A percentile compares a stretch with the other conserved stretches of the same genome.
phyloP scores from a whole-genome alignment of 2,329 filamentous ascomycete genomes.

The Verticillium dahliae region DNA sequence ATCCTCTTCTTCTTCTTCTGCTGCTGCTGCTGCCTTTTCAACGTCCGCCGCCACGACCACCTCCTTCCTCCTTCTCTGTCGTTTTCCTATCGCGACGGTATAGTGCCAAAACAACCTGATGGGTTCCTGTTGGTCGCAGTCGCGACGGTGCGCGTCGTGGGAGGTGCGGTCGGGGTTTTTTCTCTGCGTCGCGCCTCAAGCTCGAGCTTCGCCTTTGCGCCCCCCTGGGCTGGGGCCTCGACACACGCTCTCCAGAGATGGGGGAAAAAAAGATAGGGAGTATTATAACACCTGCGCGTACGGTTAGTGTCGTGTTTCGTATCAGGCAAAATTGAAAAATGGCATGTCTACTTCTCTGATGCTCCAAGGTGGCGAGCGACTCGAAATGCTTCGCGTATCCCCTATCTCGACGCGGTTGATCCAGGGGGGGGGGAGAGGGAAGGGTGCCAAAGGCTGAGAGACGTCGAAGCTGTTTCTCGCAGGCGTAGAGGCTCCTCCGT shows the following conservation, averaged over 20 bases:
- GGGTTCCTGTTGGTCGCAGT: not conserved
- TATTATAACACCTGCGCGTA: not conserved
- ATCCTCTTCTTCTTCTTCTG: slow-evolving; percentile 55
- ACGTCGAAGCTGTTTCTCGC: not conserved
- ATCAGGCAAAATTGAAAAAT: not conserved
- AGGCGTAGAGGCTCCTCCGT: not conserved
- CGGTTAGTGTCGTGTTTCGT: not conserved
- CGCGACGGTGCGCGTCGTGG: not conserved
- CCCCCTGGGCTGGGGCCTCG: not conserved
- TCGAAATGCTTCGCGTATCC: not conserved
- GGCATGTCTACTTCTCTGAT: not conserved
- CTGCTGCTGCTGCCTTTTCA: slow-evolving; percentile 88
- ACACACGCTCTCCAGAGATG: not conserved
- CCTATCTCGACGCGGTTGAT: not conserved
- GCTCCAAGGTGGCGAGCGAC: not conserved
- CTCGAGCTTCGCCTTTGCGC: not conserved
- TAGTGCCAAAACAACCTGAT: not conserved
- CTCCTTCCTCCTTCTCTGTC: not conserved
- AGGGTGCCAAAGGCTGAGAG: not conserved
- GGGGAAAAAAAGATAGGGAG: not conserved
- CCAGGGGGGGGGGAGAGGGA: not conserved
- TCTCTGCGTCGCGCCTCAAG: not conserved
- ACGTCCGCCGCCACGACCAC: slow-evolving; percentile 20
- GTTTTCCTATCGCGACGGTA: not conserved
- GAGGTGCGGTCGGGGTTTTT: not conserved